phyloP scores from a whole-genome alignment of 1,284 basidiomycete genomes.

The Hemileia vastatrix region DNA sequence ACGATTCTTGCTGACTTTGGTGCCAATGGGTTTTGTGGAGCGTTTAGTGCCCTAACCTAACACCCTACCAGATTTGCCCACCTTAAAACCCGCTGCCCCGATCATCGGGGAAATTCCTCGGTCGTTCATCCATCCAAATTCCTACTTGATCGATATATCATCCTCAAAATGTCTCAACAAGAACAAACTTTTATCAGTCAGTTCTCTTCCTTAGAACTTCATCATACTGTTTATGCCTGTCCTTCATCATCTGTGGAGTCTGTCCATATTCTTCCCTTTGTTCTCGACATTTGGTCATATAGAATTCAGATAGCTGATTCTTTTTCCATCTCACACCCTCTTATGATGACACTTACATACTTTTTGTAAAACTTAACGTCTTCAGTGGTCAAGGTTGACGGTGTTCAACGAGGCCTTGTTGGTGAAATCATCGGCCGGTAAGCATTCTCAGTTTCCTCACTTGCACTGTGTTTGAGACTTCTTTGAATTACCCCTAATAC shows the following conservation, averaged over 20 bases:
- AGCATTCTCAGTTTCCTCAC: background rate
- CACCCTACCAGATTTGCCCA: no score
- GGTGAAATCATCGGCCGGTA: slow-evolving; percentile 53
- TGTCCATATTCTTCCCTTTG: background rate
- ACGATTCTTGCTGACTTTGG: no score
- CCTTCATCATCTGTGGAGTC: background rate
- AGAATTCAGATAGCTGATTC: no score
- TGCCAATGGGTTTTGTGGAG: no score
- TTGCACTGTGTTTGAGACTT: background rate
- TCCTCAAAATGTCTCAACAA: slow-evolving; percentile 13
- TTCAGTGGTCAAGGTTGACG: slow-evolving; percentile 63
- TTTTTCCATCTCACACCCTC: no score
- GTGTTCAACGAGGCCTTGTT: slow-evolving; percentile 88
- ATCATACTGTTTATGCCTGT: background rate
- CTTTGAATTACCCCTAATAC: background rate
- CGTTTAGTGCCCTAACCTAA: no score
- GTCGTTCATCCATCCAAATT: no score
- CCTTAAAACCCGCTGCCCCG: no score
- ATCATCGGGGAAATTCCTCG: no score
- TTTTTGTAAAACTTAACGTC: no score
- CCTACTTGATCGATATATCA: background rate
- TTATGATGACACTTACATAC: no score
- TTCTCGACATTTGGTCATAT: background rate
- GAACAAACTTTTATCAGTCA: slow-evolving; percentile 24
- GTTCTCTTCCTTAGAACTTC: background rate